Conservation (phyloP, 345 rosid species). For the Ceriops tagal region DNA sequence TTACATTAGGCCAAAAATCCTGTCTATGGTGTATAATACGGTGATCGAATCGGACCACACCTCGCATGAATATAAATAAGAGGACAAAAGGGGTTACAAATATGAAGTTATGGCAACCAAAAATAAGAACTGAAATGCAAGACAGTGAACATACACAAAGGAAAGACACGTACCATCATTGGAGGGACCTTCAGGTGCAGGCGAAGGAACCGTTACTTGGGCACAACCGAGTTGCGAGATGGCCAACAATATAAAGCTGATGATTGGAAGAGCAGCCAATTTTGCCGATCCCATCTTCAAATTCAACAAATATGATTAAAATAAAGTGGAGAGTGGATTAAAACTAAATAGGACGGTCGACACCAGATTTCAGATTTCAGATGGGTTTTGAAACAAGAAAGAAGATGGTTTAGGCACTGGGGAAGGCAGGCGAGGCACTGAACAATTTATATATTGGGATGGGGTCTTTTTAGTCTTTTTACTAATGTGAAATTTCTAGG, state of each 20-base stretch:
- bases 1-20: neutral
- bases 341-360: too few species aligned
- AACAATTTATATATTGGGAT: neutral
- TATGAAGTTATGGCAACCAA: neutral
- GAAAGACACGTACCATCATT: conserved; percentile 34
- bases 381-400: too few species aligned
- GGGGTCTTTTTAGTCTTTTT: neutral
- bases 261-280: conserved; percentile 16
- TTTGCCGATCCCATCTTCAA: conserved; percentile 27
- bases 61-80: too few species aligned
- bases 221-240: conserved; percentile 36
- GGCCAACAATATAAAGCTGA: conserved; percentile 35
- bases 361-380: too few species aligned
- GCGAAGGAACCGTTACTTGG: conserved; percentile 38
- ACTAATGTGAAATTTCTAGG: conserved; percentile 5
- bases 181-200: conserved; percentile 31
- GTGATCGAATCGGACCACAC: too few species aligned
- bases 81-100: too few species aligned
- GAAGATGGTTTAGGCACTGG: neutral
- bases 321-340: neutral
- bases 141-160: neutral
- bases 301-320: neutral
- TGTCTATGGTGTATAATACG: too few species aligned
- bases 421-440: neutral
- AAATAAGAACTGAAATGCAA: neutral